Conservation (phyloP, 2,329 filamentous ascomycete species). For the Teratosphaeria gauchensis region DNA sequence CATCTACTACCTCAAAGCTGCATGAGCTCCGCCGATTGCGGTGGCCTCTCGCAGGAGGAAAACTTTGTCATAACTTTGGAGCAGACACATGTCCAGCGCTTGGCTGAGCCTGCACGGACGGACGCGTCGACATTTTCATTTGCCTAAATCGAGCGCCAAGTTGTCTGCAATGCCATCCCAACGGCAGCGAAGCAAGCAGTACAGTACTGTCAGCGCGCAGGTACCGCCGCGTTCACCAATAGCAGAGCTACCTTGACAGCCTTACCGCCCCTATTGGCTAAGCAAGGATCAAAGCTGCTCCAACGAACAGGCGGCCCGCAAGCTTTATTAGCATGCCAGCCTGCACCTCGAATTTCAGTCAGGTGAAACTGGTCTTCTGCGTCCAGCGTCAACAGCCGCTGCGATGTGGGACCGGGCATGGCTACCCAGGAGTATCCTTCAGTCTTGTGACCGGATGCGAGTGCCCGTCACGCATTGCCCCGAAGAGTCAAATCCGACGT, state of each 20-base stretch:
- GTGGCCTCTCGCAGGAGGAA: not conserved
- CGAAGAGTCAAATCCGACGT: constrained; percentile 21
- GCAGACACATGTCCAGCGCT: not conserved
- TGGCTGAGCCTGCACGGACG: not conserved
- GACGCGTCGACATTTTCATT: not conserved
- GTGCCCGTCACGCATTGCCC: constrained; percentile 14
- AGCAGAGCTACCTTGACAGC: not conserved
- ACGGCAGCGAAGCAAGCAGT: not conserved
- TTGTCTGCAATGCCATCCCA: not conserved
- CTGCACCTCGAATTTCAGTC: constrained; percentile 6
- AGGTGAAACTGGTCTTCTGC: constrained; percentile 6
- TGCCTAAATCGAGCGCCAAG: not conserved
- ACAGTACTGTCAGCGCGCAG: not conserved
- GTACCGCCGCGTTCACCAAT: not conserved
- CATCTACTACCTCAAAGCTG: not conserved
- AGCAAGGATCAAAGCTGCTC: not conserved
- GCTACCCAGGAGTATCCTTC: constrained; percentile 9
- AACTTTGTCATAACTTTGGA: not conserved
- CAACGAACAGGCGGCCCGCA: constrained; percentile 2
- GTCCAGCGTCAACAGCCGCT: not conserved
- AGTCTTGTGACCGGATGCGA: constrained; percentile 17
- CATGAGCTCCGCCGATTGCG: not conserved
- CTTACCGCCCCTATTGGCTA: constrained; percentile 1
- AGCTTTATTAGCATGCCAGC: constrained; percentile 2
- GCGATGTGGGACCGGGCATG: not conserved